These are phyloP conservation scores for Cryptococcus depauperatus DNA, from an alignment of 1,284 basidiomycete species.

Conservation along the genomic window DNA sequence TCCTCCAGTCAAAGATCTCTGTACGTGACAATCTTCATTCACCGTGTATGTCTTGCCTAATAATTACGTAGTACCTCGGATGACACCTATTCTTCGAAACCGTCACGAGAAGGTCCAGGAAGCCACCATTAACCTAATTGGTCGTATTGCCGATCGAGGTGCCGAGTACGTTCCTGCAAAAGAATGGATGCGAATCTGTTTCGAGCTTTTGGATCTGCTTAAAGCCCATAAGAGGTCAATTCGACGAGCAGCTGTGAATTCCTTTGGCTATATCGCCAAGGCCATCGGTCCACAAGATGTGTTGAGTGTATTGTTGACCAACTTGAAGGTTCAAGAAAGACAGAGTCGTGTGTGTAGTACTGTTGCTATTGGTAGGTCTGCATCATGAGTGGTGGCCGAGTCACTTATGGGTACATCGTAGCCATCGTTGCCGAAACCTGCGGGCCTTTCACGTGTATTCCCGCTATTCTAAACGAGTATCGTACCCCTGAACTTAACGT, in stretches of 20 bases:
- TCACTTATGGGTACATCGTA: conserved; percentile 18
- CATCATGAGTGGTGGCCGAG: not conserved
- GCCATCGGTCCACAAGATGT: conserved; percentile 99
- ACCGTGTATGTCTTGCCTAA: conserved; percentile 3
- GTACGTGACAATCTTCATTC: conserved; percentile 52
- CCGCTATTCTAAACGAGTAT: conserved; percentile 97
- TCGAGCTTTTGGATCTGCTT: conserved; percentile 91
- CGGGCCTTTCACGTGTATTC: conserved; percentile 98
- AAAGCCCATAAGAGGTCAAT: conserved; percentile 99
- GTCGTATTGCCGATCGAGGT: conserved; percentile 97
- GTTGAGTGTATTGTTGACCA: conserved; percentile 88
- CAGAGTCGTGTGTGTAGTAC: conserved; percentile 98
- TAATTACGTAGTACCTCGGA: conserved; percentile 74
- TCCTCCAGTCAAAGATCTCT: conserved; percentile 94
- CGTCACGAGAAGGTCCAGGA: conserved; percentile 99
- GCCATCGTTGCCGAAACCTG: conserved; percentile 94
- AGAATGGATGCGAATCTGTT: conserved; percentile 99
- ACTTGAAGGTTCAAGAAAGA: conserved; percentile 95
- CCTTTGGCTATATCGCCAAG: conserved; percentile 98
- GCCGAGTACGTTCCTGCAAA: conserved; percentile 96
- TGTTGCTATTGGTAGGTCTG: conserved; percentile 69
- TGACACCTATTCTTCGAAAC: conserved; percentile 98
- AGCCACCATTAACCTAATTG: conserved; percentile 98
- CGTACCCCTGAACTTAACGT: conserved; percentile 97
- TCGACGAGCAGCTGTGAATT: conserved; percentile 96